A percentile compares a stretch with the other conserved stretches of the same genome.
phyloP scores from a whole-genome alignment of 108 stramenopile genomes.

The Cyclotella distinguenda region DNA sequence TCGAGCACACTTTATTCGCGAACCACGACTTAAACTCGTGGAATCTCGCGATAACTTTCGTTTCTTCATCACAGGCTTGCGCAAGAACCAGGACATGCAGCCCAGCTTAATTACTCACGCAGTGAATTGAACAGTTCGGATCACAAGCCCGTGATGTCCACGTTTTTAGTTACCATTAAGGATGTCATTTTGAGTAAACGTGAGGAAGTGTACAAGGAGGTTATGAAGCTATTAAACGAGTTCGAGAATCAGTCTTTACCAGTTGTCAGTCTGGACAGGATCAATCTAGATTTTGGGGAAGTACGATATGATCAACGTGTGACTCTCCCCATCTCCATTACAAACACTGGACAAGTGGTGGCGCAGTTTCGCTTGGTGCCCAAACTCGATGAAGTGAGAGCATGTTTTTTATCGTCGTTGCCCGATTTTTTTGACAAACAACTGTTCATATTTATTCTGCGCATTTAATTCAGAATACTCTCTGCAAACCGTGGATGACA shows the following conservation, averaged over 20 bases:
- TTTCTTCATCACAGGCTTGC: conserved; percentile 31
- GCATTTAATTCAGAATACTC: conserved; percentile 42
- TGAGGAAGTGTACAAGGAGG: conserved; percentile 76
- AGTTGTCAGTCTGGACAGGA: conserved; percentile 77
- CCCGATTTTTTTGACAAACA: neutral
- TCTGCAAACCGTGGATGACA: conserved; percentile 91
- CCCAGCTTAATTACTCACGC: conserved; percentile 78
- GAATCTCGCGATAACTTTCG: neutral
- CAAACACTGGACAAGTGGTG: conserved; percentile 87
- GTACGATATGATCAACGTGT: conserved; percentile 68
- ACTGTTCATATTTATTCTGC: neutral
- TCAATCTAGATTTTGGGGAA: conserved; percentile 76
- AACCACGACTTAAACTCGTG: neutral
- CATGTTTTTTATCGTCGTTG: neutral
- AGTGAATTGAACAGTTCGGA: conserved; percentile 89
- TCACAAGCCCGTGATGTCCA: conserved; percentile 97
- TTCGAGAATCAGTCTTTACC: conserved; percentile 88
- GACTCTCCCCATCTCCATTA: conserved; percentile 69
- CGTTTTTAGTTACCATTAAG: conserved; percentile 78
- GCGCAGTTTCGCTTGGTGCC: conserved; percentile 92
- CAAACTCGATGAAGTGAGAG: conserved; percentile 87
- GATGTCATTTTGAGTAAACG: conserved; percentile 71
- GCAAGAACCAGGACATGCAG: conserved; percentile 81
- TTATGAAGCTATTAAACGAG: conserved; percentile 73
- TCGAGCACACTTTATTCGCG: neutral